Evolutionary conservation across 305 asterid genomes (phyloP).

Genomic region (Salvia sclarea): DNA sequence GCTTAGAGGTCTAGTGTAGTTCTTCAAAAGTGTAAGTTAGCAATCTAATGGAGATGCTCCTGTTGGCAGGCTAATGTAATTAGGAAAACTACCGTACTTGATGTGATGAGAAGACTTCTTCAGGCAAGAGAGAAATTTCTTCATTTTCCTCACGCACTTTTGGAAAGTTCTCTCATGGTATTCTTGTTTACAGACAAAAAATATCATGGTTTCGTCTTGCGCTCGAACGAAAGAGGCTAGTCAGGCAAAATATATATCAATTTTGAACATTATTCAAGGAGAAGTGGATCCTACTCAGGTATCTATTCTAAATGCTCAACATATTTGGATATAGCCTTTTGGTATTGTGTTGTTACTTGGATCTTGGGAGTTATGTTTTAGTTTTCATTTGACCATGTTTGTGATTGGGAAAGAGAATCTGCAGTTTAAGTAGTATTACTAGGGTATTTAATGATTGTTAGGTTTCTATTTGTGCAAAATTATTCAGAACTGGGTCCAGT

Average conservation of each 20-base stretch:
- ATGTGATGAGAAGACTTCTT: constrained; percentile 99
- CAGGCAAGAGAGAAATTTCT: constrained; percentile 58
- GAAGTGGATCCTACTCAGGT: constrained; percentile 99
- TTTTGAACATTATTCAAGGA: constrained; percentile 96
- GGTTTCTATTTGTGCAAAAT: background rate
- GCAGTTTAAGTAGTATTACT: background rate
- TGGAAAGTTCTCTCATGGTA: constrained; percentile 30
- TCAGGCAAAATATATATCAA: constrained; percentile 97
- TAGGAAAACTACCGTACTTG: constrained; percentile 96
- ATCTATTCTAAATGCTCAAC: constrained; percentile 30
- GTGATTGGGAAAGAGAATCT: constrained; percentile 6
- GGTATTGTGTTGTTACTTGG: background rate
- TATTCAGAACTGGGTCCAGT: background rate
- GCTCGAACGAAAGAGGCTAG: constrained; percentile 97
- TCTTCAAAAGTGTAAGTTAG: constrained; percentile 18
- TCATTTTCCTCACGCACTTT: constrained; percentile 27
- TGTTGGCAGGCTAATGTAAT: constrained; percentile 89
- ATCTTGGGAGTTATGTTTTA: background rate
- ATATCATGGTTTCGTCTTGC: constrained; percentile 94
- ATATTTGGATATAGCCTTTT: background rate
- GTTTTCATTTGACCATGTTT: constrained; percentile 2
- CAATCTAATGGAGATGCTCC: constrained; percentile 31
- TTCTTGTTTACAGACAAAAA: constrained; percentile 74
- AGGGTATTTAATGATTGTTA: background rate
- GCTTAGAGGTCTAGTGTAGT: constrained; percentile 25